Percentiles rank a stretch among this genome's conserved stretches.
phyloP scores from a whole-genome alignment of 495 filamentous ascomycete genomes.

The Oidiodendron maius region DNA sequence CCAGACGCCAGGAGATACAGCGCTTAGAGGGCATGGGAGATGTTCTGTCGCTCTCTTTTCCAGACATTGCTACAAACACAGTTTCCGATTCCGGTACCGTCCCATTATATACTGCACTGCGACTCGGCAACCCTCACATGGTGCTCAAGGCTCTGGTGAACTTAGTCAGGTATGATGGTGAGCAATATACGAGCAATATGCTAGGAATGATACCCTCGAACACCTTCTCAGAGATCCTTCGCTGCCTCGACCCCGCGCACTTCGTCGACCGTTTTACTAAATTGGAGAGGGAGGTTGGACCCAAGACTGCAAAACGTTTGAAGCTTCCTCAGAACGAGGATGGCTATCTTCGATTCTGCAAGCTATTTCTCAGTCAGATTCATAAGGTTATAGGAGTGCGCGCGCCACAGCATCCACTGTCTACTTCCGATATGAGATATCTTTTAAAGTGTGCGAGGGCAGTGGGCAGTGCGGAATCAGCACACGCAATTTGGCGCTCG shows the following conservation, averaged over 20 bases:
- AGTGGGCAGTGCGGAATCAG: conserved; percentile 37
- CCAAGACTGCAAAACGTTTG: conserved; percentile 14
- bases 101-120: conserved; percentile 4
- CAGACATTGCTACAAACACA: not conserved
- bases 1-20: not conserved
- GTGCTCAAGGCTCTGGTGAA: conserved; percentile 4
- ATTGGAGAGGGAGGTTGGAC: conserved; percentile 24
- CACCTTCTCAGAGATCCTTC: conserved; percentile 44
- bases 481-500: conserved; percentile 44
- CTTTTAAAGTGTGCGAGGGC: conserved; percentile 49
- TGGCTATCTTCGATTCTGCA: conserved; percentile 20
- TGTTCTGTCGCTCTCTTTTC: conserved; percentile 1
- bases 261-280: conserved; percentile 19
- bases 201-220: conserved; percentile 22
- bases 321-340: conserved; percentile 20
- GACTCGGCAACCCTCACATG: conserved; percentile 8
- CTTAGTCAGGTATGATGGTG: not conserved
- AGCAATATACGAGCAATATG: conserved; percentile 2
- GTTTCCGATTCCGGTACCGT: not conserved
- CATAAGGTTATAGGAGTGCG: conserved; percentile 32
- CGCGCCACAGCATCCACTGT: conserved; percentile 23
- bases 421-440: conserved; percentile 46
- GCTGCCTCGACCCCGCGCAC: conserved; percentile 36
- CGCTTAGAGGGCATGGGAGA: not conserved
- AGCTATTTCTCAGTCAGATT: conserved; percentile 31